Base-by-base conservation (phyloP, 2,329 filamentous ascomycete genomes). In the Emergomyces orientalis region DNA sequence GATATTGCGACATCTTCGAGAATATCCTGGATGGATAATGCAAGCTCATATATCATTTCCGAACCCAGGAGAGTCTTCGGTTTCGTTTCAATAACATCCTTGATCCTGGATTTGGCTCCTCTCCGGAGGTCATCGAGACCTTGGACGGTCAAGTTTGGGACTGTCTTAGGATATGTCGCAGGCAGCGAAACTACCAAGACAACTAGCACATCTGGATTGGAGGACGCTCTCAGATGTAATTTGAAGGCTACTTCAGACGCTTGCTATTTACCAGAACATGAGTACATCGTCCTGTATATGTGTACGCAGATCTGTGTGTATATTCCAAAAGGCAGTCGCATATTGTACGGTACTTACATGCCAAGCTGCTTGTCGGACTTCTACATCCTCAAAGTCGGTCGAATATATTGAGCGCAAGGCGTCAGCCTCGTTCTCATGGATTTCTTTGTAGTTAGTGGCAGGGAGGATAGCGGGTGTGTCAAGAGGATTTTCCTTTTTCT, bases 81-180 rank as follows among this genome's bases (percentile, higher is more conserved):
- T 58, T 89, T 84, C 2, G 84, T 85, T 65, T 85, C 83, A 11
- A 92, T 79, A 39, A 95, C 81, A 62, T 85, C 81, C 70, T 87
- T 81, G 19, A 96, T 82, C 70, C 88, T 88, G 71, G 86, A 88
- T 63, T 84, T 81, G 1, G 88, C 90, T 61, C 84, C 86, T 68
- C 88, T 87, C 52, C 86, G 86, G 62, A 96, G 79, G 54, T 83
- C 81, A 32, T 81, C 79, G 51, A 86, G 78, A 62, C 86, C 81
- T 66, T 89, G 87, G 54, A 95, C 72, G 4, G 82, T 85, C 17
- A 96, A 77, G 13, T 90, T 78, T 1, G 92, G 92, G 1, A 86
- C 79, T 1, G 91, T 89, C 72, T 90, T 96, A 3, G 93, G 94
- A 73, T 97, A 97, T 0, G 92, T 96, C 7, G 91, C 89, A 9